Evolutionary conservation across 495 filamentous ascomycete genomes (phyloP), one percentile per base, ranked within the genome.

Genomic region (Lophiostoma macrostomum): DNA sequence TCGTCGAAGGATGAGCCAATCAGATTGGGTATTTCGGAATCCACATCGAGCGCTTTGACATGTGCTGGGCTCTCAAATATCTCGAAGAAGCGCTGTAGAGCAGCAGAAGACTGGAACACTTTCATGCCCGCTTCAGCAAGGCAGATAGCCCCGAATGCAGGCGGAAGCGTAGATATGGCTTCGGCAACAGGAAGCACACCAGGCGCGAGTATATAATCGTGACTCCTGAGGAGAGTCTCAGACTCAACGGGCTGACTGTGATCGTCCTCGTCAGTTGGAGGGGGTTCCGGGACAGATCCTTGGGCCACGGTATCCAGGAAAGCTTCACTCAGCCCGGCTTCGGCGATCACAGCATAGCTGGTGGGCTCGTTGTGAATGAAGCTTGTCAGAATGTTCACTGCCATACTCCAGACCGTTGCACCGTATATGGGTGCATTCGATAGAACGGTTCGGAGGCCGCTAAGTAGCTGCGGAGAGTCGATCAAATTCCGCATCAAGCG

Each of bases 311-410:
- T 79, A 62, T 89, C 81, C 19, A 99, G 76, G 36, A 96, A 81
- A 46, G 80, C 87, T 64, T 85, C 83, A 53, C 90, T 89, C 43
- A 97, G 75, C 24, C 93, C 93, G 38, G 94, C 90, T 72, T 99
- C 94, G 14, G 86, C 87, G 58, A 99, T 90, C 14, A 95, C 88
- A 23, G 87, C 83, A 64, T 96, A 97, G 64, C 94, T 99, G 4
- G 94, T 97, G 2, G 94, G 94, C 62, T 99, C 94, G 65, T 97
- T 96, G 69, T 99, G 94, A 52, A 99, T 95, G 73, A 97, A 97
- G 63, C 85, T 91, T 69, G 87, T 91, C 23, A 97, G 76, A 58
- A 97, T 90, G 56, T 84, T 86, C 50, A 93, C 87, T 14, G 88
- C 85, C 64, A 87, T 86, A 48, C 89, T 94, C 94, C 94, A 99